Evolutionary conservation across 208 protist genomes (phyloP), one percentile per base, ranked within the genome.

Genomic region (Crithidia bombi): DNA sequence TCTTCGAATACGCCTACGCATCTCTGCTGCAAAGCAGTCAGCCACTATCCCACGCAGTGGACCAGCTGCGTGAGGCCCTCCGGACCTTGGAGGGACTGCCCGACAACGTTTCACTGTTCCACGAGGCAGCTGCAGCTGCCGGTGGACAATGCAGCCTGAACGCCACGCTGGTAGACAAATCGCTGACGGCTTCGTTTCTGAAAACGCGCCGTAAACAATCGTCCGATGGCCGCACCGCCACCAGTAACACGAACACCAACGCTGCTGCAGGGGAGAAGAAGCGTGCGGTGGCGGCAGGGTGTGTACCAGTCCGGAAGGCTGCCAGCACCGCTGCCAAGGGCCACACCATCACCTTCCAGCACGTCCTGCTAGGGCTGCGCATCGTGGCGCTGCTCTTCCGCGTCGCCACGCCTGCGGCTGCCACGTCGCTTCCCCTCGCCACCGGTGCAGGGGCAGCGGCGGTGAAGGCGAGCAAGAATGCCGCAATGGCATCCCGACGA

Each of bases 1-100:
- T 91, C 2, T 67, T 91, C 49, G 66, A 79, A 46, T 73, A 81
- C 30, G 62, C 74, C 23, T 77, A 71, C 55, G 36, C 46, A 6
- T 46, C 63, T 5, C 57, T 59, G 14, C 21, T 64, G 50, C 49
- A 55, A n/a, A 50, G 39, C 15, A 63, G 19, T 19, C 59, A 52
- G 9, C 39, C 71, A 17, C 33, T 71, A 38, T 21, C 64, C 5
- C 64, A 56, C 28, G 55, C 67, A n/a, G 43, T 57, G 3, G 30
- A 33, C 5, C 64, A 66, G 44, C 49, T 77, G 30, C 71, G 62
- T 2, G 56, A 77, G 30, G 71, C 71, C 1, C 64, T 77, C 21
- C 71, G 71, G 25, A 62, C 33, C 5, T 32, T 77, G 38, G 71
- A 77, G 41, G 64, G 49, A 1, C 32, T 77, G 19, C 71, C 71